Evolutionary conservation across 306 rosid species (phyloP), one percentile per base, ranked within the genome.

Genomic region (Abrus pulchellus): DNA sequence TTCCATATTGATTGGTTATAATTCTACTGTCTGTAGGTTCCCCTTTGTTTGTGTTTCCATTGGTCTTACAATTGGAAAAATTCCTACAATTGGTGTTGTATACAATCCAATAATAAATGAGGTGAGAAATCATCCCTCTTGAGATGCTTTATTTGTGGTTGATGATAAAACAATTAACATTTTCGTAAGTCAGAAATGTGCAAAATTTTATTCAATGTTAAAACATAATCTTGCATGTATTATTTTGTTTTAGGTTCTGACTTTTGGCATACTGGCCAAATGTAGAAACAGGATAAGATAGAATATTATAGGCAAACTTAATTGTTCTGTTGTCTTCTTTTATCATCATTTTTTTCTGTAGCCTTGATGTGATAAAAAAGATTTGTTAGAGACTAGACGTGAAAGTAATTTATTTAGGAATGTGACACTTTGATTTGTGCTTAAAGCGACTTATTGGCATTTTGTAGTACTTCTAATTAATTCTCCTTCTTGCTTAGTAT

Each of bases 41-140:
- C 99, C 99, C 45, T 93, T 93, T 8, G 97, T 96, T 57, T 93
- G 98, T 72, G 97, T 96, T 68, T 96, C 99, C 55, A 93, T 96
- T 55, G 99, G 99, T 86, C 94, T 96, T 77, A 93, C 99, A 68
- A 88, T 93, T 83, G 90, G 84, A 77, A 96, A 92, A 85, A 77
- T 76, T 86, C 98, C 99, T 41, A 81, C 89, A 11, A 78, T 96
- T 53, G 99, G 98, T 76, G 99, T 96, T 82, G 97, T 93, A 80
- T 93, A 93, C 93, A 96, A 96, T 88, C 99, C 99, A 7, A 90
- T 96, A 29, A 85, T 93, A 38, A 79, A 93, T 59, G 98, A 96
- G 97, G 99, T 95, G 78, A 80, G 92, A 57, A 72, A 69, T 82
- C 62, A 43, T 72, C 78, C 62, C 49, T 72, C 71, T 28, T 34